Evolutionary conservation across 345 rosid genomes (phyloP).

Genomic region (Combretum micranthum): DNA sequence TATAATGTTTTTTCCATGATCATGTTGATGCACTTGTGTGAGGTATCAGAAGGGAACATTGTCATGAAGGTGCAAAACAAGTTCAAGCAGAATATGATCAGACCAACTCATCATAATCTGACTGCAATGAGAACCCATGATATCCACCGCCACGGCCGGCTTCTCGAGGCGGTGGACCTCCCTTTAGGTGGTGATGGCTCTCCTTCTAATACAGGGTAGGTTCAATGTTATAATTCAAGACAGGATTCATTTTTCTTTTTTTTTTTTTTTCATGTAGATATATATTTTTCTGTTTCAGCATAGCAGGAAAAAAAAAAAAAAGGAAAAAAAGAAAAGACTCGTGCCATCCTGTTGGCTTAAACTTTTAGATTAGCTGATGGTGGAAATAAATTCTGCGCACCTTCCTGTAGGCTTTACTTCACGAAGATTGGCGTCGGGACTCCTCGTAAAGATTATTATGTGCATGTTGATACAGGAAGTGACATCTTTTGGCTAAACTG

Average conservation of each 20-base stretch:
- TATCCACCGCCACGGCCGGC: conserved; percentile 29
- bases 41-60: conserved; percentile 16
- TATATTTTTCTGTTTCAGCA: too few species aligned
- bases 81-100: conserved; percentile 11
- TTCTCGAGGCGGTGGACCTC: conserved; percentile 27
- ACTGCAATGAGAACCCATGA: conserved; percentile 29
- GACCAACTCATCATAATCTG: conserved; percentile 7
- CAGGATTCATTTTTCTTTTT: too few species aligned
- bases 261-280: too few species aligned
- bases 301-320: too few species aligned
- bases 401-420: conserved; percentile 28
- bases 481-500: conserved; percentile 50
- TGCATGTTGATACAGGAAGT: conserved; percentile 48
- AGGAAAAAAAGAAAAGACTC: too few species aligned
- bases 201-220: conserved; percentile 36
- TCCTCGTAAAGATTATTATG: conserved; percentile 34
- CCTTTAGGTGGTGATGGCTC: conserved; percentile 38
- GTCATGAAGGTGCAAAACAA: conserved; percentile 29
- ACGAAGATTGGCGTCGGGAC: conserved; percentile 36
- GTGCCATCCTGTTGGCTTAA: too few species aligned
- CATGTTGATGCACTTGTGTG: background rate
- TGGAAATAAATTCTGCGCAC: too few species aligned
- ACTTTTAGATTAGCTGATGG: too few species aligned
- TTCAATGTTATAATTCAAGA: background rate
- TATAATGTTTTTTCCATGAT: background rate